Conservation (phyloP, 768 basidiomycete species). For the Fomitopsis serialis region DNA sequence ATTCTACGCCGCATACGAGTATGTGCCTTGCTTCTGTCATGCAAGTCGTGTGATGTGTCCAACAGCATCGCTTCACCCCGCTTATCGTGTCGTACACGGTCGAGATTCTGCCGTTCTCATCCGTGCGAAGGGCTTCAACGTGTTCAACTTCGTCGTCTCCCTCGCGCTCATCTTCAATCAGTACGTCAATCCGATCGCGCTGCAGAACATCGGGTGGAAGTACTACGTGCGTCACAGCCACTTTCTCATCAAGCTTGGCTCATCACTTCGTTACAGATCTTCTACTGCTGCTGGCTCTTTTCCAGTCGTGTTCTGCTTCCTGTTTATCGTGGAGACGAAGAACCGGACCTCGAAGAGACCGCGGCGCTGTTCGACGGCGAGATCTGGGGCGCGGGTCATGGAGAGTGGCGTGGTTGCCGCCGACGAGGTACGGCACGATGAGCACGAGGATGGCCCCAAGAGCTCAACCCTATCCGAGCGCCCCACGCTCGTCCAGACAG, state of each 20-base stretch:
- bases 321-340: constrained; percentile 35
- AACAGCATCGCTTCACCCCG: constrained; percentile 18
- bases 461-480: neutral
- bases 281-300: constrained; percentile 36
- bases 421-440: constrained; percentile 4
- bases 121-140: constrained; percentile 42
- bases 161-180: constrained; percentile 45
- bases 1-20: constrained; percentile 77
- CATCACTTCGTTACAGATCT: constrained; percentile 16
- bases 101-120: constrained; percentile 46
- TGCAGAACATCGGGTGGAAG: constrained; percentile 38
- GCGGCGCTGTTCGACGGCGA: constrained; percentile 75
- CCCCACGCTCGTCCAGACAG: neutral
- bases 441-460: constrained; percentile 16
- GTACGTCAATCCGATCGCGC: constrained; percentile 46
- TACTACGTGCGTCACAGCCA: constrained; percentile 35
- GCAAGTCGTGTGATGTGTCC: neutral
- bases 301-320: constrained; percentile 35
- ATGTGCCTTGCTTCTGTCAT: constrained; percentile 2
- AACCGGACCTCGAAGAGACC: constrained; percentile 66
- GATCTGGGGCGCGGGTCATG: constrained; percentile 28
- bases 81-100: constrained; percentile 29
- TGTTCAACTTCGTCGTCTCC: constrained; percentile 41
- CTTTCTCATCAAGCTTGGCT: neutral
- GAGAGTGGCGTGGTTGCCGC: constrained; percentile 1